A percentile compares a stretch with the other conserved stretches of the same genome.
These are phyloP conservation scores for Macaranga tanarius DNA, from an alignment of 441 rosid genomes.

Conservation along the genomic window DNA sequence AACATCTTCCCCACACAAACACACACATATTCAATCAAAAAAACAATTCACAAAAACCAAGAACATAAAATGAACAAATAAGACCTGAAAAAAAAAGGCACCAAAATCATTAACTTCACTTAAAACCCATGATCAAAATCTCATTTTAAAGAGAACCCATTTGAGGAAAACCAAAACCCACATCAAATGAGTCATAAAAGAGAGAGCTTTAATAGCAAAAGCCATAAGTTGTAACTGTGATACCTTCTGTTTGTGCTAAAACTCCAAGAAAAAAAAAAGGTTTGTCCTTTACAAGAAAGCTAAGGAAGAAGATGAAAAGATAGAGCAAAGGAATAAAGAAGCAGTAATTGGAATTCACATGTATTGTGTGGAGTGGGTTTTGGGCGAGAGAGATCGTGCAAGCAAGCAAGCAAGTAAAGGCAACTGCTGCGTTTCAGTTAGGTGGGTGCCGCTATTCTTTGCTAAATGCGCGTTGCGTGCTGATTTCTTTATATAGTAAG, in stretches of 20 bases:
- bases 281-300: conserved; percentile 32
- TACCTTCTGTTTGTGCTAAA: background rate
- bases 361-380: background rate
- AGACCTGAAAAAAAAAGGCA: conserved; percentile 1
- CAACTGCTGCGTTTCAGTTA: conserved; percentile 1
- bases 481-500: conserved; percentile 1
- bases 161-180: conserved; percentile 30
- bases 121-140: conserved; percentile 29
- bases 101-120: conserved; percentile 9
- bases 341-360: too few relatives aligned
- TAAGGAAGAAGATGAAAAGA: conserved; percentile 15
- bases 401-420: conserved; percentile 23
- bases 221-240: background rate
- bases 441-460: conserved; percentile 10
- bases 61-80: background rate
- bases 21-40: background rate
- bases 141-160: conserved; percentile 32
- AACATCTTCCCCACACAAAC: background rate
- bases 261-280: background rate
- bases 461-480: conserved; percentile 27
- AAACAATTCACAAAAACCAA: background rate
- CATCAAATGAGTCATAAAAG: conserved; percentile 4
- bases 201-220: conserved; percentile 2
- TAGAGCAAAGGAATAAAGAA: background rate
- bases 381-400: conserved; percentile 35